Base-by-base conservation (phyloP, 192 early-diverging fungal genomes). In the Lobosporangium transversale region DNA sequence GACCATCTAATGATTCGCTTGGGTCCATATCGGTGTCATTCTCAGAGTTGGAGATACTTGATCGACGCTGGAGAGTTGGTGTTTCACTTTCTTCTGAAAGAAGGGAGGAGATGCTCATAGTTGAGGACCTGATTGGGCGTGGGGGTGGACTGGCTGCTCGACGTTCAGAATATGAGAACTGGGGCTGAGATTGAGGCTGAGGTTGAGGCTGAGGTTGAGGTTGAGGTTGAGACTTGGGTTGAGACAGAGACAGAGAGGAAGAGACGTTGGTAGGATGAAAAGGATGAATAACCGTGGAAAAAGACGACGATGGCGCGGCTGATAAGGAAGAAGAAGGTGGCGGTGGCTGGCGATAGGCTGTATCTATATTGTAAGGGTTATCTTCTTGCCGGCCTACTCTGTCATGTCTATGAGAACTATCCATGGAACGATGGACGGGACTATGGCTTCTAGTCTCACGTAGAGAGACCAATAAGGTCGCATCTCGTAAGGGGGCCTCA, bases 81-180 rank as follows among this genome's bases (percentile, higher is more conserved):
- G 51, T 53, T 5, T 27, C 4, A 32, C 7, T 40, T 14, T 30
- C 27, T 17, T 53, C 51, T 6, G 51, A 53, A 53, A 53, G 51
- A 32, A 53, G 51, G 18, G 51, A 53, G 15, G 51, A 53, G 10
- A 53, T 53, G 30, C 51, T 53, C 51, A 53, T 53, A 15, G 27
- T 18, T 1, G 51, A 53, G 51, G 51, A 53, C 18, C 51, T 2
- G 18, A 30, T 40, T 7, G 0, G 57, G 29, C 5, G 35, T 11
- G 6, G 54, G 35, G 37, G 7, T 10, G 37, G 14, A 40, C 37
- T 14, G 37, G 37, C 37, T 40, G 37, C 14, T 40, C 37, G 37
- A 40, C 37, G n/a, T n/a, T 49, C 11, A n/a, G 8, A 23, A 6
- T 23, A 20, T 20, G 8, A 20, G 14, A 15, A 20, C 47, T 49